phyloP scores from a whole-genome alignment of 257 asterid species.

The Ilex aquifolium region DNA sequence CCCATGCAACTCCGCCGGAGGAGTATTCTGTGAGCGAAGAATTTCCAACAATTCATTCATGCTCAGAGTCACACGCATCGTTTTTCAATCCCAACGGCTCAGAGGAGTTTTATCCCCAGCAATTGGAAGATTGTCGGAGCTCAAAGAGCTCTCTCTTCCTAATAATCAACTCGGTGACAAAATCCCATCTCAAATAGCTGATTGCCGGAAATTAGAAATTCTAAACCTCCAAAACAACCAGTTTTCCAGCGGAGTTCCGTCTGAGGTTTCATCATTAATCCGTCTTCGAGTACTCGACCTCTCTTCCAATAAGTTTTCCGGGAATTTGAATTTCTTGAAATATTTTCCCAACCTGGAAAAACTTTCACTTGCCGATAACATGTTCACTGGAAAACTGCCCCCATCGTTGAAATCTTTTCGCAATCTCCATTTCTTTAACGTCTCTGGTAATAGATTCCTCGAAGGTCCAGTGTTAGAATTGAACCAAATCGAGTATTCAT shows the following conservation, averaged over 20 bases:
- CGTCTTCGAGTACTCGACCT: constrained; percentile 58
- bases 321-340: constrained; percentile 62
- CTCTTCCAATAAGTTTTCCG: constrained; percentile 52
- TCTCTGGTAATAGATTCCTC: constrained; percentile 67
- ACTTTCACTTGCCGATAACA: constrained; percentile 61
- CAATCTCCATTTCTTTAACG: constrained; percentile 52
- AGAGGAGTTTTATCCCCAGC: constrained; percentile 58
- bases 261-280: constrained; percentile 42
- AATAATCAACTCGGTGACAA: constrained; percentile 43
- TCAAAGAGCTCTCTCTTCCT: constrained; percentile 51
- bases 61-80: constrained; percentile 55
- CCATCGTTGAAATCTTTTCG: constrained; percentile 49
- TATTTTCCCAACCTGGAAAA: constrained; percentile 67
- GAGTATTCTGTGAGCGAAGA: constrained; percentile 53
- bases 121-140: constrained; percentile 62
- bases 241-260: constrained; percentile 57
- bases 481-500: constrained; percentile 21
- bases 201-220: constrained; percentile 54
- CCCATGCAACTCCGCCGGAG: constrained; percentile 61
- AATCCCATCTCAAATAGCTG: constrained; percentile 61
- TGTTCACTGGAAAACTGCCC: constrained; percentile 63
- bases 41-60: constrained; percentile 32
- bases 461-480: constrained; percentile 30
- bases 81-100: constrained; percentile 35
- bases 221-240: constrained; percentile 47